phyloP scores from a whole-genome alignment of 1,284 basidiomycete species.

The Golubevia sp. region DNA sequence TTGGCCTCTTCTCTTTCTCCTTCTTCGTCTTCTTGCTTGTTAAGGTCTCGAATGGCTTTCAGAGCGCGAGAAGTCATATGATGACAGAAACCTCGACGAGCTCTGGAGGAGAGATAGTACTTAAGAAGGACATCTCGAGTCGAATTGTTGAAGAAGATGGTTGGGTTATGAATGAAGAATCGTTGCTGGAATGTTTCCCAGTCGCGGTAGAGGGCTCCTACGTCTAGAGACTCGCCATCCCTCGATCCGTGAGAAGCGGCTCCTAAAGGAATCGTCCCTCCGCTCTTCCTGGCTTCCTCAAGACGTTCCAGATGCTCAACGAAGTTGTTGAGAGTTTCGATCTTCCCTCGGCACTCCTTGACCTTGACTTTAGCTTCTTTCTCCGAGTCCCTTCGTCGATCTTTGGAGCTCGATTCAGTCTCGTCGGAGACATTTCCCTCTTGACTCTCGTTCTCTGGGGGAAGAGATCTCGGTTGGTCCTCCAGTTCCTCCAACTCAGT shows the following conservation, averaged over 20 bases:
- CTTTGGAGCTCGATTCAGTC: background rate
- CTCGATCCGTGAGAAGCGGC: slow-evolving; percentile 2
- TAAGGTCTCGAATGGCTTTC: slow-evolving; percentile 45
- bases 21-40: slow-evolving; percentile 21
- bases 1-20: slow-evolving; percentile 14
- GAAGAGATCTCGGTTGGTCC: slow-evolving; percentile 8
- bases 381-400: slow-evolving; percentile 1
- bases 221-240: slow-evolving; percentile 6
- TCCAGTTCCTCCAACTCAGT: slow-evolving; percentile 48
- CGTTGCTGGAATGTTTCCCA: slow-evolving; percentile 87
- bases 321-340: slow-evolving; percentile 69
- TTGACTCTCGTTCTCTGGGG: slow-evolving; percentile 18
- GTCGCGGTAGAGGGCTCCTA: slow-evolving; percentile 68
- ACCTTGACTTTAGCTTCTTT: slow-evolving; percentile 33
- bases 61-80: slow-evolving; percentile 78
- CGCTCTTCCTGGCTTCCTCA: slow-evolving; percentile 10
- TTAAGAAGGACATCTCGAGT: slow-evolving; percentile 83
- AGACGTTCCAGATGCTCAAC: slow-evolving; percentile 65
- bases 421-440: background rate
- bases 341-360: slow-evolving; percentile 25
- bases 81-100: slow-evolving; percentile 78
- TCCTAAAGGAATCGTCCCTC: no score
- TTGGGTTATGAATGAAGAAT: slow-evolving; percentile 86
- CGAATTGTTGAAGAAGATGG: slow-evolving; percentile 77
- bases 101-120: slow-evolving; percentile 83